phyloP scores from a whole-genome alignment of 768 basidiomycete genomes.

The Lactifluus hygrophoroides region DNA sequence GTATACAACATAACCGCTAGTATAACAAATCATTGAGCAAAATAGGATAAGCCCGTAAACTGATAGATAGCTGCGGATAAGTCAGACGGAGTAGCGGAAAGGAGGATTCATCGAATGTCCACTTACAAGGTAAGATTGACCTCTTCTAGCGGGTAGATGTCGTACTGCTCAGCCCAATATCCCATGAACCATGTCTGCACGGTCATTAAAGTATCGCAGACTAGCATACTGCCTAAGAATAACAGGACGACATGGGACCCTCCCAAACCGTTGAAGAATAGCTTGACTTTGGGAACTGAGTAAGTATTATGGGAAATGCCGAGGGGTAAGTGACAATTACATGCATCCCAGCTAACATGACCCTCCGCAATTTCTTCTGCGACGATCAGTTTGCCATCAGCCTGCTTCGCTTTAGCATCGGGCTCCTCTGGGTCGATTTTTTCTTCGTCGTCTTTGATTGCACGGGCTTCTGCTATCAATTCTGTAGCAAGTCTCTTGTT shows the following conservation, averaged over 20 bases:
- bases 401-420: conserved; percentile 19
- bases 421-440: conserved; percentile 22
- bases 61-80: conserved; percentile 38
- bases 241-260: conserved; percentile 26
- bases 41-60: conserved; percentile 35
- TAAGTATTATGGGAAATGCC: background rate
- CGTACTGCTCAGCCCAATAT: conserved; percentile 38
- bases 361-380: conserved; percentile 57
- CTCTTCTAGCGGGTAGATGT: conserved; percentile 26
- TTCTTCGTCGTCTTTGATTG: conserved; percentile 25
- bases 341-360: conserved; percentile 42
- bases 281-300: conserved; percentile 24
- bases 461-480: conserved; percentile 20
- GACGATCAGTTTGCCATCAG: conserved; percentile 51
- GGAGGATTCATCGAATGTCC: too few relatives aligned
- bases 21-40: conserved; percentile 27
- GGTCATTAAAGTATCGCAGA: conserved; percentile 22
- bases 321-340: conserved; percentile 22
- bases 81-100: background rate
- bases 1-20: conserved; percentile 31
- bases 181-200: conserved; percentile 38
- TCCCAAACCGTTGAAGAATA: conserved; percentile 25
- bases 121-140: conserved; percentile 31
- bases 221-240: conserved; percentile 19
- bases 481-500: conserved; percentile 30